Percentiles rank a stretch among this genome's conserved stretches.
These are phyloP conservation scores for Heliamphora exappendiculata DNA, from an alignment of 148 eudicot species.

Conservation along the genomic window DNA sequence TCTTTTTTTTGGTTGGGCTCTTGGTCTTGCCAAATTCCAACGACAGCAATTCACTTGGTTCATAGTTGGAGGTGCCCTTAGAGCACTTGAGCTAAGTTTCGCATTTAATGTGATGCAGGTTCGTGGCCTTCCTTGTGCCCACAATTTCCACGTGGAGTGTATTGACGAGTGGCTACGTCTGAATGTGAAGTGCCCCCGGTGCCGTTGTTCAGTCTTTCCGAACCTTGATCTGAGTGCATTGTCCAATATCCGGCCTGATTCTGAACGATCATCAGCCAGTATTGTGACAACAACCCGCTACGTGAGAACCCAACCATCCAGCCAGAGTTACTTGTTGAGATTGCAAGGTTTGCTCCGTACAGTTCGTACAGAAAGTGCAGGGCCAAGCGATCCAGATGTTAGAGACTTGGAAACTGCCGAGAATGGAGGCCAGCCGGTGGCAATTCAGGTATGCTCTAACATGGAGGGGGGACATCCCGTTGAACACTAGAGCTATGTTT, in stretches of 20 bases:
- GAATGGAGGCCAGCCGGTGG: constrained; percentile 33
- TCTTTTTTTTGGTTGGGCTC: no score
- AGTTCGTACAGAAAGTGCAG: constrained; percentile 43
- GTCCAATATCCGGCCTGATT: constrained; percentile 62
- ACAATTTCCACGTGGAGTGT: constrained; percentile 94
- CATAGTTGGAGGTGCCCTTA: no score
- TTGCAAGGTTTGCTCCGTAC: constrained; percentile 73
- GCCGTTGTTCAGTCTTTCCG: constrained; percentile 88
- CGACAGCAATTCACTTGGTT: no score
- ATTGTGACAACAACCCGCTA: constrained; percentile 50
- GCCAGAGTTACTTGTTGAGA: constrained; percentile 74
- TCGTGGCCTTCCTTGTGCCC: constrained; percentile 96
- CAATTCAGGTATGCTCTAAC: constrained; percentile 4
- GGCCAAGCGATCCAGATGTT: constrained; percentile 36
- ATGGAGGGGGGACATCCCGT: constrained; percentile 5
- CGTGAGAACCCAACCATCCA: constrained; percentile 59
- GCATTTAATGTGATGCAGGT: constrained; percentile 42
- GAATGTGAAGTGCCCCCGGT: constrained; percentile 91
- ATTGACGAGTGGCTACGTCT: constrained; percentile 93
- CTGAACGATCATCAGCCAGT: constrained; percentile 47
- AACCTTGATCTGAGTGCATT: constrained; percentile 87
- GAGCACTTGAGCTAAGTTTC: background rate
- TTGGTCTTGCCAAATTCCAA: no score
- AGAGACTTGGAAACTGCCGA: constrained; percentile 45
- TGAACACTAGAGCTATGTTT: constrained; percentile 13